Percentiles rank a stretch among this genome's conserved stretches.
Evolutionary conservation across 73 alveolate species (phyloP).

Genomic region (Urostyla sp.): DNA sequence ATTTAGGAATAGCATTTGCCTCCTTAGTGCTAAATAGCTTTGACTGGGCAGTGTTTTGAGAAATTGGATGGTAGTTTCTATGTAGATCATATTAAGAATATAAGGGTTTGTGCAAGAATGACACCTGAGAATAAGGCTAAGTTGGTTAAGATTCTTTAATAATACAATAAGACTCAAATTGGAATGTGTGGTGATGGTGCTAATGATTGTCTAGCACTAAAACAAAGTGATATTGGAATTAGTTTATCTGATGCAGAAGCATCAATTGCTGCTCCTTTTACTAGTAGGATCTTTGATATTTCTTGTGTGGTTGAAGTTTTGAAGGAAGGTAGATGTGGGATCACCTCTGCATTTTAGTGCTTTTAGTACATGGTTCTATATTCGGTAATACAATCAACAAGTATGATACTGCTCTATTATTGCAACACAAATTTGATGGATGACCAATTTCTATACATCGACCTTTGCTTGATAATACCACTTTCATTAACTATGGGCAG

Average conservation of each 20-base stretch:
- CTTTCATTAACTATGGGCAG: slow-evolving; percentile 81
- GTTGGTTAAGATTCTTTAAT: slow-evolving; percentile 86
- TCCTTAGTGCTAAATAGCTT: not conserved
- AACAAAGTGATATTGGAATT: slow-evolving; percentile 78
- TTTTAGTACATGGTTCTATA: slow-evolving; percentile 90
- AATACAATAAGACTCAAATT: slow-evolving; percentile 75
- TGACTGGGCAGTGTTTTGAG: slow-evolving; percentile 3
- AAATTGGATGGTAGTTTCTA: slow-evolving; percentile 58
- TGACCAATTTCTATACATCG: slow-evolving; percentile 81
- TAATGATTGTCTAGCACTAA: slow-evolving; percentile 98
- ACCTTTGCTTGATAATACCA: slow-evolving; percentile 80
- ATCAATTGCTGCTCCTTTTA: slow-evolving; percentile 86
- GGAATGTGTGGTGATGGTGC: slow-evolving; percentile 99
- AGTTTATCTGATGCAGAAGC: slow-evolving; percentile 84
- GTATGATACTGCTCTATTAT: slow-evolving; percentile 74
- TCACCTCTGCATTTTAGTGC: slow-evolving; percentile 85
- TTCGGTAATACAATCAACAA: slow-evolving; percentile 81
- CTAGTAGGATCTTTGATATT: slow-evolving; percentile 56
- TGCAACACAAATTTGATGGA: slow-evolving; percentile 74
- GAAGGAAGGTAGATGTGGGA: slow-evolving; percentile 81
- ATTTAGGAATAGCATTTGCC: not conserved
- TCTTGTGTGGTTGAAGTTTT: slow-evolving; percentile 64
- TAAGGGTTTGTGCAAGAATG: slow-evolving; percentile 97
- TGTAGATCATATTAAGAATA: slow-evolving; percentile 70
- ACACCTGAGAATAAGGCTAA: slow-evolving; percentile 97